phyloP scores from a whole-genome alignment of 495 filamentous ascomycete species.

The Tuber indicum region DNA sequence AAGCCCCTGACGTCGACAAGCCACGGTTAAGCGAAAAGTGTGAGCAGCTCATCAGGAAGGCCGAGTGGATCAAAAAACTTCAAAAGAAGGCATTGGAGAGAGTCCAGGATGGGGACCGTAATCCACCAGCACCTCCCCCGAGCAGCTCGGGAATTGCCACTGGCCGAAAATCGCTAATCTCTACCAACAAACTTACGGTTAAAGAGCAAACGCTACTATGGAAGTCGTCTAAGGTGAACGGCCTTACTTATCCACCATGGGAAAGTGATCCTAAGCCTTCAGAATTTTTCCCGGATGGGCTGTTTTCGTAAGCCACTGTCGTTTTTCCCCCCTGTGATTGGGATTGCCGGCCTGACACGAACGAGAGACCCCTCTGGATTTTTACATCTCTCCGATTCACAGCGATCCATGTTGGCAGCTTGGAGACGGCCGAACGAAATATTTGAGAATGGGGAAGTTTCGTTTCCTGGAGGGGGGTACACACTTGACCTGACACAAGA shows the following conservation, averaged over 20 bases:
- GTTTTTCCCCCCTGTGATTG: conserved; percentile 6
- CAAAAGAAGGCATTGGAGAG: conserved; percentile 16
- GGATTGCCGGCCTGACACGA: conserved; percentile 23
- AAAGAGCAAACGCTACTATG: conserved; percentile 73
- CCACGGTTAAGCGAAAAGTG: conserved; percentile 57
- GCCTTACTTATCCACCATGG: conserved; percentile 79
- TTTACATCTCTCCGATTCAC: conserved; percentile 62
- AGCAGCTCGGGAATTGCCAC: not conserved
- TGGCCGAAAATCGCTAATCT: conserved; percentile 43
- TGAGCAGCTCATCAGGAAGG: conserved; percentile 58
- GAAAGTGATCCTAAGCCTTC: conserved; percentile 50
- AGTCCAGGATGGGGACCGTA: conserved; percentile 27
- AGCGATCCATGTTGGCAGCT: conserved; percentile 63
- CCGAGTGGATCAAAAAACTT: conserved; percentile 63
- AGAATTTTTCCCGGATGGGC: conserved; percentile 50
- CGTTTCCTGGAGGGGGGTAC: conserved; percentile 30
- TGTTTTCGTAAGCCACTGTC: conserved; percentile 53
- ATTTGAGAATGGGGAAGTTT: conserved; percentile 29
- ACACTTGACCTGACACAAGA: conserved; percentile 81
- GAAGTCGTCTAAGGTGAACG: conserved; percentile 69
- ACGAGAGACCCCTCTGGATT: conserved; percentile 61
- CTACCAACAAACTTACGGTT: conserved; percentile 58
- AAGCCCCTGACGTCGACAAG: conserved; percentile 54
- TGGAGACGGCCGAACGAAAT: conserved; percentile 72
- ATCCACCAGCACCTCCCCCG: conserved; percentile 40